Base-by-base conservation (phyloP, 371 early-diverging fungal species). In the Massospora cicadina region DNA sequence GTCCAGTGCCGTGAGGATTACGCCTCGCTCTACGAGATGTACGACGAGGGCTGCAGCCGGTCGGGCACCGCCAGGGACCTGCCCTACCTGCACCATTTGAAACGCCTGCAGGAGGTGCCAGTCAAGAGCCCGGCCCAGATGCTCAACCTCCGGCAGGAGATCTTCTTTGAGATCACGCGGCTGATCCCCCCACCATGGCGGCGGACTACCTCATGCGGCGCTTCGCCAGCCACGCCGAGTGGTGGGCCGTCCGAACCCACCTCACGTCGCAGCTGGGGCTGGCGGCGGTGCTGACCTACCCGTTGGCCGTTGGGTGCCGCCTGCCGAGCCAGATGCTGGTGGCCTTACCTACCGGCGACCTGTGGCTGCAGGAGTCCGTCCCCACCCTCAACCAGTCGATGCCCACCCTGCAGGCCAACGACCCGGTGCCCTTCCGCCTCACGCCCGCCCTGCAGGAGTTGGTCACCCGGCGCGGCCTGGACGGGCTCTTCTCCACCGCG, bases 361-460 rank as follows among this genome's bases (percentile, higher is more conserved):
- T 93, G 21, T 89, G 88, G 89, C 75, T 79, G 64, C 77, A 82
- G 0, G 95, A 93, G 43, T 68, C 91, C 61, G 70, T 86, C 23
- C 89, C 92, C 27, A 78, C 84, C 83, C 75, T 66, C 31, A 7
- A 25, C 1, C 2, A 26, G 5, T 2, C 31, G 2, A 7, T 13
- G 7, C 65, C 65, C 28, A 21, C 21, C 21, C 26, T 65, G 29
- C 32, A 32, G 28, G 29, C 23, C 26, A 30, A 25, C 57, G 97
- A 96, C 69, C 73, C 88, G 1, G 91, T 98, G 24, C 97, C 96
- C 2, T 98, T 98, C 88, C 84, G 99, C 2, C 82, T 98, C 68
- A 97, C 99, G 10, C 98, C 98, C 31, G 93, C 90, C 71, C 79
- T 98, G 60, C 96, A 95, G 79, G 77, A 85, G 54, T 93, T 94